These are phyloP conservation scores for Daldinia eschscholtzii DNA, from an alignment of 2,329 filamentous ascomycete species.

Conservation along the genomic window DNA sequence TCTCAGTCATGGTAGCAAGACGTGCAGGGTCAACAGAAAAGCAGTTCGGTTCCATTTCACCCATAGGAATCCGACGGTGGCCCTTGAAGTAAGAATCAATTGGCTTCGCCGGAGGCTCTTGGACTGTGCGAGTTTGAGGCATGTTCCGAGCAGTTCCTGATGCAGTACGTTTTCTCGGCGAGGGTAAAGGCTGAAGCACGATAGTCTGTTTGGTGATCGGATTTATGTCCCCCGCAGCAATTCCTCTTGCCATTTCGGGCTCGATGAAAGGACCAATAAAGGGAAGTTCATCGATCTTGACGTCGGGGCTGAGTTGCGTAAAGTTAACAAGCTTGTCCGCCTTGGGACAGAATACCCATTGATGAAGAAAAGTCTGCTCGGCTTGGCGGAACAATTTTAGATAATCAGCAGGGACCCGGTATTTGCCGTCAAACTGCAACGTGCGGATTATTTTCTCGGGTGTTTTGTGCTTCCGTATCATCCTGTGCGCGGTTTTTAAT, in stretches of 20 bases:
- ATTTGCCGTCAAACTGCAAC: slow-evolving; percentile 90
- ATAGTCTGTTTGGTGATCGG: slow-evolving; percentile 86
- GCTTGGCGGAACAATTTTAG: slow-evolving; percentile 85
- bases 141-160: slow-evolving; percentile 43
- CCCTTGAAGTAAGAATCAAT: slow-evolving; percentile 68
- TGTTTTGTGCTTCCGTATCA: slow-evolving; percentile 90
- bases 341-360: slow-evolving; percentile 90
- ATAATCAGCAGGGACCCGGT: slow-evolving; percentile 83
- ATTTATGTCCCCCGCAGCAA: slow-evolving; percentile 86
- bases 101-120: slow-evolving; percentile 58
- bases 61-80: slow-evolving; percentile 66
- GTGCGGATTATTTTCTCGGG: slow-evolving; percentile 85
- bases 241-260: slow-evolving; percentile 74
- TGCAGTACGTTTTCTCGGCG: slow-evolving; percentile 56
- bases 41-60: slow-evolving; percentile 73
- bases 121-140: slow-evolving; percentile 41
- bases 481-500: slow-evolving; percentile 91
- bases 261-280: slow-evolving; percentile 84
- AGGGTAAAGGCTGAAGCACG: slow-evolving; percentile 57
- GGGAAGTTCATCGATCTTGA: slow-evolving; percentile 77
- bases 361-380: slow-evolving; percentile 92
- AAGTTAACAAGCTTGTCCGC: slow-evolving; percentile 79
- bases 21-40: slow-evolving; percentile 66
- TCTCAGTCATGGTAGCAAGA: slow-evolving; percentile 62
- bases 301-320: slow-evolving; percentile 72